Conservation (phyloP, 768 basidiomycete species). For the Calocera cornea region DNA sequence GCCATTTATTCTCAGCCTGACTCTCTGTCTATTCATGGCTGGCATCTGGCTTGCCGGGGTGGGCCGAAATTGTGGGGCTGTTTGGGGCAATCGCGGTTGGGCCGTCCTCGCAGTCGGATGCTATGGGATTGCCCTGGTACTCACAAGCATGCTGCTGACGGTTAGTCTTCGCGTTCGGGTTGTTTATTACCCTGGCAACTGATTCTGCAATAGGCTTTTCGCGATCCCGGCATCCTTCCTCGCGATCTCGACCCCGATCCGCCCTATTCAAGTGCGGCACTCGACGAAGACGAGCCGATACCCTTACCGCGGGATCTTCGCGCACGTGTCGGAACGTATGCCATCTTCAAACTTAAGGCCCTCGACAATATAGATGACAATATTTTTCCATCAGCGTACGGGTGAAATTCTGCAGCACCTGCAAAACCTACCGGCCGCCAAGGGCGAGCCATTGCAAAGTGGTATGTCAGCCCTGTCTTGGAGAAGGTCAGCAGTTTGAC, state of each 20-base stretch:
- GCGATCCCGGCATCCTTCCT: slow-evolving; percentile 81
- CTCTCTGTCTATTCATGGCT: slow-evolving; percentile 49
- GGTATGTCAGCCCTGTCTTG: slow-evolving; percentile 32
- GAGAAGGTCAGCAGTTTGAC: slow-evolving; percentile 4
- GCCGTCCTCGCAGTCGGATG: slow-evolving; percentile 54
- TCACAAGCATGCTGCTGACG: slow-evolving; percentile 65
- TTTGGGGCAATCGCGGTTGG: slow-evolving; percentile 71
- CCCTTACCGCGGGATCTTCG: slow-evolving; percentile 73
- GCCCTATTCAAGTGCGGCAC: slow-evolving; percentile 52
- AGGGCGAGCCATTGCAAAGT: slow-evolving; percentile 92
- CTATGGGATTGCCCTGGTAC: slow-evolving; percentile 46
- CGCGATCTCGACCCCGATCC: slow-evolving; percentile 76
- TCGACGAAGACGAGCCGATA: slow-evolving; percentile 44
- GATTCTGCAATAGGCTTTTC: slow-evolving; percentile 42
- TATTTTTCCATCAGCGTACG: slow-evolving; percentile 51
- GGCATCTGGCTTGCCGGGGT: slow-evolving; percentile 53
- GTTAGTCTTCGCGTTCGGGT: slow-evolving; percentile 33
- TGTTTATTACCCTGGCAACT: slow-evolving; percentile 11
- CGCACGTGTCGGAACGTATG: slow-evolving; percentile 65
- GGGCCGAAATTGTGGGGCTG: slow-evolving; percentile 74
- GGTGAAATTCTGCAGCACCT: slow-evolving; percentile 89
- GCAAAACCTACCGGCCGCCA: slow-evolving; percentile 83
- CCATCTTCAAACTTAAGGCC: slow-evolving; percentile 11
- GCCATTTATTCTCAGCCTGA: slow-evolving; percentile 59
- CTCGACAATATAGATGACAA: not conserved